Percentiles rank a stretch among this genome's conserved stretches.
phyloP scores from a whole-genome alignment of 768 basidiomycete species.

The Phylloporus rhodoxanthus region DNA sequence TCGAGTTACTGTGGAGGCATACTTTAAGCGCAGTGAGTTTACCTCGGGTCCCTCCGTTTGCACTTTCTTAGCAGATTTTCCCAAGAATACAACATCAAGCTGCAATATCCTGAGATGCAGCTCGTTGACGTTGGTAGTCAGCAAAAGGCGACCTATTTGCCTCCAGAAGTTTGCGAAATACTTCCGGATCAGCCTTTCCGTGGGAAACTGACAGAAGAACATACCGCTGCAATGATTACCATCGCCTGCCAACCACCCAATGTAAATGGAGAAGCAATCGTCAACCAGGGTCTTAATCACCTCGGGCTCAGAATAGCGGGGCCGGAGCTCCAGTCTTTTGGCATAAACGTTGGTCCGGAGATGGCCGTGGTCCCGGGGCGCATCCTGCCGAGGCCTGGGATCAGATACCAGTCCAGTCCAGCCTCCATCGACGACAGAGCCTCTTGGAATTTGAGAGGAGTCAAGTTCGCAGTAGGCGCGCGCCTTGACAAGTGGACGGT shows the following conservation, averaged over 20 bases:
- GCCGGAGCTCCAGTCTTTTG: slow-evolving; percentile 38
- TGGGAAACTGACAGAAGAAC: slow-evolving; percentile 53
- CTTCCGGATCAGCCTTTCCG: slow-evolving; percentile 36
- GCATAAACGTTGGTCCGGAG: slow-evolving; percentile 39
- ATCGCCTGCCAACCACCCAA: slow-evolving; percentile 46
- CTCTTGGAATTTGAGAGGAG: slow-evolving; percentile 49
- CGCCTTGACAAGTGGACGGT: slow-evolving; percentile 60
- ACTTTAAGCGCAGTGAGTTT: slow-evolving; percentile 43
- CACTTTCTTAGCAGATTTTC: background rate
- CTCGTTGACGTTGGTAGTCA: slow-evolving; percentile 45
- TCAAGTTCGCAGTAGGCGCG: slow-evolving; percentile 56
- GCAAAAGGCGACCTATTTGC: slow-evolving; percentile 37
- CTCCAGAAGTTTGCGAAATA: slow-evolving; percentile 46
- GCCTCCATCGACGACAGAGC: slow-evolving; percentile 39
- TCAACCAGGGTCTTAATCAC: slow-evolving; percentile 36
- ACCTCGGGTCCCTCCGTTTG: background rate
- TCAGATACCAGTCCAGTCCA: slow-evolving; percentile 35
- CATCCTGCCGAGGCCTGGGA: slow-evolving; percentile 39
- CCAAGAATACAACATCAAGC: slow-evolving; percentile 38
- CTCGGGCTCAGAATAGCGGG: slow-evolving; percentile 37
- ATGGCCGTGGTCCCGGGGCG: slow-evolving; percentile 56
- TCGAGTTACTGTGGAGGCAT: slow-evolving; percentile 42
- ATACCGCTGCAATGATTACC: slow-evolving; percentile 47
- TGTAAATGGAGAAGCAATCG: slow-evolving; percentile 42
- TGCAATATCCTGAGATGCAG: slow-evolving; percentile 37